Conservation (phyloP, 768 basidiomycete species). For the Russula vinacea region DNA sequence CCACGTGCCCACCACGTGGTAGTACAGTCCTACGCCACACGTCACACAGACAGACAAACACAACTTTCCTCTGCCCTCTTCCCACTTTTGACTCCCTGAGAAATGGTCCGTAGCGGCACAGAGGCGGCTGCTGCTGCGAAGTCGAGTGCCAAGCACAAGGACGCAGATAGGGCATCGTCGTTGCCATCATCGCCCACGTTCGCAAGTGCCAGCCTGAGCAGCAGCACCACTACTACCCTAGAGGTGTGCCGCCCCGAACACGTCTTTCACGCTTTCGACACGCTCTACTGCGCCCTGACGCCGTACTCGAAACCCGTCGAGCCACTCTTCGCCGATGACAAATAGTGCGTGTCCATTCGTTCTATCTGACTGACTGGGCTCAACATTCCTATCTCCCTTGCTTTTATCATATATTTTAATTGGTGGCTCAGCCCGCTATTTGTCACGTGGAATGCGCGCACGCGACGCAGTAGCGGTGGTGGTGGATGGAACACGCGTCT, state of each 20-base stretch:
- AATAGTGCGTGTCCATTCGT: slow-evolving; percentile 46
- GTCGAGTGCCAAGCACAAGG: background rate
- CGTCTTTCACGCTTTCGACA: slow-evolving; percentile 79
- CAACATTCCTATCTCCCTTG: background rate
- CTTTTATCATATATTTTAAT: background rate
- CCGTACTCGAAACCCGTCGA: slow-evolving; percentile 47
- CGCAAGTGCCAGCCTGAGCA: slow-evolving; percentile 25
- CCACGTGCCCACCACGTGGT: background rate
- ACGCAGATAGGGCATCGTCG: background rate
- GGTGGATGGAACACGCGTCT: slow-evolving; percentile 45
- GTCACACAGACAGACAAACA: background rate
- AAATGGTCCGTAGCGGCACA: slow-evolving; percentile 9
- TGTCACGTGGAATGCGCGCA: slow-evolving; percentile 88
- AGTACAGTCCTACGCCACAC: background rate
- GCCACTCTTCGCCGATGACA: slow-evolving; percentile 65
- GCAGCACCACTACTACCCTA: slow-evolving; percentile 28
- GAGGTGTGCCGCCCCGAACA: slow-evolving; percentile 61
- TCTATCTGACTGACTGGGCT: background rate
- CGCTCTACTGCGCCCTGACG: slow-evolving; percentile 74
- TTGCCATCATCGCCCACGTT: slow-evolving; percentile 13
- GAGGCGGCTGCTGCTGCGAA: background rate
- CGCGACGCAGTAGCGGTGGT: slow-evolving; percentile 37
- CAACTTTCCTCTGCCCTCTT: background rate
- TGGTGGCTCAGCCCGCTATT: slow-evolving; percentile 70
- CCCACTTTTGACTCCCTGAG: no score